A percentile compares a stretch with the other conserved stretches of the same genome.
These are phyloP conservation scores for Alloteropsis semialata DNA, from an alignment of 176 grass and related monocot genomes.

Conservation along the genomic window DNA sequence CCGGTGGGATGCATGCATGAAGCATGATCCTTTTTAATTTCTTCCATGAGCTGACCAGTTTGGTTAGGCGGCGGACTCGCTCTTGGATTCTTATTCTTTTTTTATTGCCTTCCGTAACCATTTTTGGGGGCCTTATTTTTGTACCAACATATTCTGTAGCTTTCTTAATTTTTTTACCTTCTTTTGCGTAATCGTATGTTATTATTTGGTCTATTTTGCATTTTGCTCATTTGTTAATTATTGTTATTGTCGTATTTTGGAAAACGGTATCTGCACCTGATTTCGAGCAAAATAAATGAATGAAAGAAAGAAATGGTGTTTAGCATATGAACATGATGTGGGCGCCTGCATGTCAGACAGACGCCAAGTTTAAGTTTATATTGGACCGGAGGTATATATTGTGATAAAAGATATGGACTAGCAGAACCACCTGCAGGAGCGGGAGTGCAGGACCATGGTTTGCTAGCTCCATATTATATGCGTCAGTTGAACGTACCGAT, in stretches of 20 bases:
- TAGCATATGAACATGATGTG: no score
- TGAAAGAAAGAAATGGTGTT: no score
- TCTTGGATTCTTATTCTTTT: neutral
- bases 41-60: conserved; percentile 12
- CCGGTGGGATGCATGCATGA: conserved; percentile 1
- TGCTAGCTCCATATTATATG: neutral
- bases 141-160: no score
- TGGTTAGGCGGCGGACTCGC: neutral
- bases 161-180: neutral
- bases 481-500: neutral
- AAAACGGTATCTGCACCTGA: no score
- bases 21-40: neutral
- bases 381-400: no score
- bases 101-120: neutral
- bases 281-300: no score
- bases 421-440: neutral
- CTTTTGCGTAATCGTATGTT: neutral
- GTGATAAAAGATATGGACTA: no score
- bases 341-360: no score
- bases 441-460: neutral
- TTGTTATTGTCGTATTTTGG: no score
- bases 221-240: no score
- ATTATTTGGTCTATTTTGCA: neutral
- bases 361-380: no score
- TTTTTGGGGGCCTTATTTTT: no score